A percentile compares a stretch with the other conserved stretches of the same genome.
phyloP scores from a whole-genome alignment of 495 filamentous ascomycete species.

The Penicillium salamii region DNA sequence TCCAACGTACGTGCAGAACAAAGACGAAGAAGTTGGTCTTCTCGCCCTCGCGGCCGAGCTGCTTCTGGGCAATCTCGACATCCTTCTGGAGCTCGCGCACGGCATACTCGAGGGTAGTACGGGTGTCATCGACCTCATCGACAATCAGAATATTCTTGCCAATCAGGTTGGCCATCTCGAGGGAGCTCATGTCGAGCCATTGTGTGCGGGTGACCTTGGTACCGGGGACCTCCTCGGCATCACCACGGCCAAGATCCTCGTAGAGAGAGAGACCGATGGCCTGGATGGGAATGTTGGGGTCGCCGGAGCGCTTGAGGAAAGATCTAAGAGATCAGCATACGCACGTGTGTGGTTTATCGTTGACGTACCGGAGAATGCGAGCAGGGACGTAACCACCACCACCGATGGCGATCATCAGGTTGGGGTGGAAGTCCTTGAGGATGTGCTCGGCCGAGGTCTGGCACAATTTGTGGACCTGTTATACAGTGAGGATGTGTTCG shows the following conservation, averaged over 20 bases:
- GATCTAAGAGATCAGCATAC: conserved; percentile 48
- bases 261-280: conserved; percentile 98
- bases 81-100: conserved; percentile 96
- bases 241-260: conserved; percentile 67
- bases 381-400: conserved; percentile 97
- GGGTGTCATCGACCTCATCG: conserved; percentile 97
- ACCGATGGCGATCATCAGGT: conserved; percentile 98
- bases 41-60: conserved; percentile 61
- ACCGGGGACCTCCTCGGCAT: conserved; percentile 69
- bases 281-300: conserved; percentile 97
- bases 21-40: conserved; percentile 90
- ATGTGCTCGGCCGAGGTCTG: conserved; percentile 77
- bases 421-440: conserved; percentile 78
- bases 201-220: conserved; percentile 97
- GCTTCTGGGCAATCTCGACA: conserved; percentile 75
- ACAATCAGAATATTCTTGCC: conserved; percentile 98
- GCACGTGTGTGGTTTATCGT: not conserved
- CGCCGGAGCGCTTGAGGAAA: conserved; percentile 87
- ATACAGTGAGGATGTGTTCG: conserved; percentile 2
- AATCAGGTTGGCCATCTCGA: conserved; percentile 89
- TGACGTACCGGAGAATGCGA: conserved; percentile 77
- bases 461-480: conserved; percentile 94
- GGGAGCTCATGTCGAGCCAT: conserved; percentile 88
- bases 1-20: conserved; percentile 90
- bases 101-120: conserved; percentile 95